phyloP scores from a whole-genome alignment of 2,329 filamentous ascomycete genomes.

The Fusarium sp. region DNA sequence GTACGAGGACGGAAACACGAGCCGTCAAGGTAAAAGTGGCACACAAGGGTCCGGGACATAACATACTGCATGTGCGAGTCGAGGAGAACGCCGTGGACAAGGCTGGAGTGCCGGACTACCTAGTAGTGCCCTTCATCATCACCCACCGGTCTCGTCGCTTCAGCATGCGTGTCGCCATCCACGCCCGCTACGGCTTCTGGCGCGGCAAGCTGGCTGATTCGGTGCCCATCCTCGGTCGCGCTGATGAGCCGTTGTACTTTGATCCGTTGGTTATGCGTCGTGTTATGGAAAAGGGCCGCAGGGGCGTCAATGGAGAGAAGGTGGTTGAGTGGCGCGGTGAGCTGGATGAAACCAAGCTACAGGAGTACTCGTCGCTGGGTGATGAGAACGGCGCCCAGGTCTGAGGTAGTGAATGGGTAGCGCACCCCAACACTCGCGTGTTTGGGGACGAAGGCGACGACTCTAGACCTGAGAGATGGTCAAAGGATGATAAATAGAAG shows the following conservation, averaged over 20 bases:
- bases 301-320: background rate
- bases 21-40: background rate
- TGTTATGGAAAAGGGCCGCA: background rate
- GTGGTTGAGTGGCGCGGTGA: background rate
- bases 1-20: background rate
- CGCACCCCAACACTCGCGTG: slow-evolving; percentile 21
- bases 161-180: background rate
- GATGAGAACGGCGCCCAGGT: background rate
- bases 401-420: slow-evolving; percentile 25
- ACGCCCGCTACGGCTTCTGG: background rate
- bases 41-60: background rate
- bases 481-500: background rate
- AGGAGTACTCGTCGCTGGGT: background rate
- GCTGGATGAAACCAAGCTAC: background rate
- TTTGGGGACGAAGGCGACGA: slow-evolving; percentile 26
- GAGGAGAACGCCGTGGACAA: background rate
- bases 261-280: background rate
- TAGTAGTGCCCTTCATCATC: background rate
- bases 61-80: background rate
- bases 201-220: background rate
- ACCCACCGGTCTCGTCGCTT: background rate
- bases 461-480: slow-evolving; percentile 32
- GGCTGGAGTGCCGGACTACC: background rate
- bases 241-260: slow-evolving; percentile 1
- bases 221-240: background rate